phyloP scores from a whole-genome alignment of 1,284 basidiomycete species.

The Marasmius oreades region DNA sequence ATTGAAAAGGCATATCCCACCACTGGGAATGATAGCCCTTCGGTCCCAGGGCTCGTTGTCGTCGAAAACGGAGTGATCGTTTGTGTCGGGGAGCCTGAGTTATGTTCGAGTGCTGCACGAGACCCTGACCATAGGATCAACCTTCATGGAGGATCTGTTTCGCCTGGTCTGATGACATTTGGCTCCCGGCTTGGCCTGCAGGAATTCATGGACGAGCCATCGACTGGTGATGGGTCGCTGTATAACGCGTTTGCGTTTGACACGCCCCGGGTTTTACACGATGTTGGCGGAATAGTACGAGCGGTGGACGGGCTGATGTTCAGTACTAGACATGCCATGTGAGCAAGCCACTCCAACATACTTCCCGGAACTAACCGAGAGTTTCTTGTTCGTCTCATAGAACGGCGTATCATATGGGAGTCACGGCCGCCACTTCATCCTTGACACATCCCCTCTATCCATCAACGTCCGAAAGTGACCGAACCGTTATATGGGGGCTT shows the following conservation, averaged over 20 bases:
- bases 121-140: constrained; percentile 29
- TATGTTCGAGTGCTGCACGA: constrained; percentile 22
- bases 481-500: constrained; percentile 57
- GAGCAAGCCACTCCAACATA: constrained; percentile 26
- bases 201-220: constrained; percentile 62
- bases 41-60: constrained; percentile 28
- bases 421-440: constrained; percentile 50
- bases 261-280: constrained; percentile 44
- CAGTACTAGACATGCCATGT: constrained; percentile 68
- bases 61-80: constrained; percentile 42
- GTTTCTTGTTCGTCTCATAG: constrained; percentile 30
- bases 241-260: constrained; percentile 47
- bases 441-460: constrained; percentile 44
- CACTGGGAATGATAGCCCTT: constrained; percentile 21
- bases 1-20: constrained; percentile 26
- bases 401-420: constrained; percentile 62
- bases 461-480: constrained; percentile 6
- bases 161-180: constrained; percentile 59
- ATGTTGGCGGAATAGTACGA: constrained; percentile 52
- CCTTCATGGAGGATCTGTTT: constrained; percentile 43
- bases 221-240: constrained; percentile 62
- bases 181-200: constrained; percentile 62
- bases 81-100: constrained; percentile 29
- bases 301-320: constrained; percentile 74
- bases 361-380: constrained; percentile 19